These are phyloP conservation scores for Pythium scleroteichum DNA, from an alignment of 352 stramenopile genomes.

Conservation along the genomic window DNA sequence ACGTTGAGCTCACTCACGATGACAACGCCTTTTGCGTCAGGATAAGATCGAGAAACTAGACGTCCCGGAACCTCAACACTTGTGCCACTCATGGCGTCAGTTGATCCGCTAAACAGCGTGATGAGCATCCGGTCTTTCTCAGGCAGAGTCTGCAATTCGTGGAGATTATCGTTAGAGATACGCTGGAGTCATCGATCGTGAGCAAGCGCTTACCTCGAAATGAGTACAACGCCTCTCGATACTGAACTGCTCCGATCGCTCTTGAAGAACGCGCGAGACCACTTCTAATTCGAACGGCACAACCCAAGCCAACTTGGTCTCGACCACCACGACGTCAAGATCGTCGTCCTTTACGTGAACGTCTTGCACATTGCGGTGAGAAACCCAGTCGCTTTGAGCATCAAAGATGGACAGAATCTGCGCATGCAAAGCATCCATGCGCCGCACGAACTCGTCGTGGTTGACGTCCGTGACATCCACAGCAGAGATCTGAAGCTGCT, in stretches of 20 bases:
- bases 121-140: slow-evolving; percentile 10
- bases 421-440: slow-evolving; percentile 9
- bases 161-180: too few relatives aligned
- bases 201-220: slow-evolving; percentile 13
- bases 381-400: neutral
- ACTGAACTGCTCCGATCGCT: neutral
- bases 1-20: slow-evolving; percentile 17
- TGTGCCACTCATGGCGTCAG: neutral
- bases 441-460: slow-evolving; percentile 5
- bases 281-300: slow-evolving; percentile 11
- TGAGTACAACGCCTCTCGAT: neutral
- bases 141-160: slow-evolving; percentile 8
- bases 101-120: neutral
- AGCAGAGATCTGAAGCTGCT: neutral
- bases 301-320: slow-evolving; percentile 9
- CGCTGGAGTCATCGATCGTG: too few relatives aligned
- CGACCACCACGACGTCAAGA: neutral
- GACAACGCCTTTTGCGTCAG: neutral
- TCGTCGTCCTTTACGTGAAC: slow-evolving; percentile 3
- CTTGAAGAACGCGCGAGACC: neutral
- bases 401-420: neutral
- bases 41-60: slow-evolving; percentile 5
- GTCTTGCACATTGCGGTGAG: neutral
- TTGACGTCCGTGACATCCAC: neutral
- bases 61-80: slow-evolving; percentile 1